These are phyloP conservation scores for Pulicaria dysenterica DNA, from an alignment of 129 eudicot genomes.

Conservation along the genomic window DNA sequence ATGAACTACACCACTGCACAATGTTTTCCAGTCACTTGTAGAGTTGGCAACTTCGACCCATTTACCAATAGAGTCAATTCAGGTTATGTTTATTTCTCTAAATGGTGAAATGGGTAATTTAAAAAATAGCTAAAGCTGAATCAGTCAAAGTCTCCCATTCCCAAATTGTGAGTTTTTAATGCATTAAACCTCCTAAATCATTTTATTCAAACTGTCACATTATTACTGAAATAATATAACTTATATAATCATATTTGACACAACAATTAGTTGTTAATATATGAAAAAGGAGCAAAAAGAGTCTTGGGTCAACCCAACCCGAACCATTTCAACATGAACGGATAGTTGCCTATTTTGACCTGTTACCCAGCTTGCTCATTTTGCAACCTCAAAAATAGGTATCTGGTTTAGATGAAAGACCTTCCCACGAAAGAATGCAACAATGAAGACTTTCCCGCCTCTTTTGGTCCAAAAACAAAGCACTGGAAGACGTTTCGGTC, in stretches of 20 bases:
- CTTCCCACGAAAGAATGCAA: conserved; percentile 83
- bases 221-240: background rate
- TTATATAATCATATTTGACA: background rate
- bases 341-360: background rate
- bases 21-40: conserved; percentile 6
- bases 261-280: background rate
- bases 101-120: background rate
- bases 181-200: background rate
- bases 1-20: background rate
- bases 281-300: background rate
- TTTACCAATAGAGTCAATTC: background rate
- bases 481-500: conserved; percentile 92
- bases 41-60: background rate
- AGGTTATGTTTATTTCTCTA: background rate
- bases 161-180: background rate
- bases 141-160: background rate
- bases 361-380: background rate
- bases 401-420: conserved; percentile 37
- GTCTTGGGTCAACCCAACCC: background rate
- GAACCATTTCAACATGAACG: background rate
- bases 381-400: conserved; percentile 6
- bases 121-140: background rate
- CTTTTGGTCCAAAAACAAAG: conserved; percentile 89
- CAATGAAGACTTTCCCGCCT: conserved; percentile 79
- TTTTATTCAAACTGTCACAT: background rate